A percentile compares a stretch with the other conserved stretches of the same genome.
These are phyloP conservation scores for Solanum lignicaule DNA, from an alignment of 257 asterid genomes.

Conservation along the genomic window DNA sequence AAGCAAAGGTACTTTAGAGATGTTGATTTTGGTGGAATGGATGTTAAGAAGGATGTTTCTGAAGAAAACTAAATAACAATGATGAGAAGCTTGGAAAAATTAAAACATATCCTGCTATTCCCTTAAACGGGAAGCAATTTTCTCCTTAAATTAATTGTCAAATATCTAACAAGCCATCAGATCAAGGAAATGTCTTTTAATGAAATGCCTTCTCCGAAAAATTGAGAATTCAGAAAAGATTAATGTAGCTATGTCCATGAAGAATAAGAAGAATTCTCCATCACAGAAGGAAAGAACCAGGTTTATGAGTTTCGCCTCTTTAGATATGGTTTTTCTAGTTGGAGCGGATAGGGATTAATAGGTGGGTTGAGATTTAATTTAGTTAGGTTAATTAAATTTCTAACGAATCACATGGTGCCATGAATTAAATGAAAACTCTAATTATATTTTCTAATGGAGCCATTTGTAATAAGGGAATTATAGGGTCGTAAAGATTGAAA, in stretches of 20 bases:
- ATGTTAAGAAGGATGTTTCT: background rate
- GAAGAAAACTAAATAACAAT: background rate
- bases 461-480: background rate
- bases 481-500: background rate
- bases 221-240: background rate
- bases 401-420: background rate
- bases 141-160: too few species aligned
- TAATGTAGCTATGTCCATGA: background rate
- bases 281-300: background rate
- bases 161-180: background rate
- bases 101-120: background rate
- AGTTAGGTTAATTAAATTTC: background rate
- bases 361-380: background rate
- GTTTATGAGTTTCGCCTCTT: background rate
- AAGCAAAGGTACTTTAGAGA: background rate
- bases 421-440: too few species aligned
- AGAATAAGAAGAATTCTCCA: background rate
- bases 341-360: background rate
- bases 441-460: background rate
- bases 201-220: background rate
- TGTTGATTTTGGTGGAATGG: background rate
- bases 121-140: too few species aligned
- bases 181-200: background rate
- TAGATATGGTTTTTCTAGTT: background rate
- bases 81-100: too few species aligned